Evolutionary conservation across 2,329 filamentous ascomycete genomes (phyloP), one percentile per base, ranked within the genome.

Genomic region (Colletotrichum falcatum): DNA sequence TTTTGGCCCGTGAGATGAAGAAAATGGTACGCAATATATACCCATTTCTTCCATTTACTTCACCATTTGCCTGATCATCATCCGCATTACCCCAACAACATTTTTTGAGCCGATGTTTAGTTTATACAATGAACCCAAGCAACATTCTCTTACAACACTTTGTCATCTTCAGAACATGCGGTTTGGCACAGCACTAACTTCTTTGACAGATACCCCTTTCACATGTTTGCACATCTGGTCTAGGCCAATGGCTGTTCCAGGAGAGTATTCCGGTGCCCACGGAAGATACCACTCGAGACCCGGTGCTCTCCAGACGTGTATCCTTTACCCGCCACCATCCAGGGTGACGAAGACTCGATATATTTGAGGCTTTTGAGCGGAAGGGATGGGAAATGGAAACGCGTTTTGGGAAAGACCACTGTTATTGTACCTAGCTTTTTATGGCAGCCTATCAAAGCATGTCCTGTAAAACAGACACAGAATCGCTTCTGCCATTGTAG

Each of bases 91-190:
- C 60, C 61, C 65, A 74, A 74, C 68, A 69, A 80, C 81, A 79
- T 81, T 81, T 81, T 81, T 81, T 78, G 80, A 81, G 79, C 81
- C 79, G 78, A 77, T 78, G 78, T 78, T 81, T 78, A 79, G 75
- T 60, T 28, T 74, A 66, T 67, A 75, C 75, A 55, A 74, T 81
- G 80, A 80, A 79, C 79, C 76, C 74, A 77, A 68, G 46, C 63
- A 61, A 61, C n/a, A 30, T 39, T 39, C 28, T 35, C n/a, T 48
- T 7, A n/a, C n/a, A 28, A 28, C 3, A n/a, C 33, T 33, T 59
- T n/a, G 37, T 42, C 59, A 20, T 54, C 35, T 35, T 26, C 46
- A 23, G 23, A 11, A 14, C 46, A 1, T 33, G 20, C 39, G 2
- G 2, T 9, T 16, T 37, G 44, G 44, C 58, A 63, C 28, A 39